Evolutionary conservation across 192 early-diverging fungal species (phyloP).

Genomic region (Gryganskiella cystojenkinii): DNA sequence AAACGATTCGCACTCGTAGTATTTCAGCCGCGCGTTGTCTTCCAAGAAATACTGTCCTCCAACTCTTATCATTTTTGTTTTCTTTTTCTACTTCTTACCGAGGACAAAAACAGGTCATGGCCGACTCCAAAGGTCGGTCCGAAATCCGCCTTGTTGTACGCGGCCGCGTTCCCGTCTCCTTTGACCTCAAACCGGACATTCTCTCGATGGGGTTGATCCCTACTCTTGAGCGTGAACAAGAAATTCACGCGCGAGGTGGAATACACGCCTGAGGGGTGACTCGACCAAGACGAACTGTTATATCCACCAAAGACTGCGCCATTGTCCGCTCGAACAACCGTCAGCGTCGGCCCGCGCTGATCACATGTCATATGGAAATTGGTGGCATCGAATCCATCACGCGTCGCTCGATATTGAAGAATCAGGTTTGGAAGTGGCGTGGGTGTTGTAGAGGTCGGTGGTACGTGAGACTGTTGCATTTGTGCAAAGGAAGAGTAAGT

Average conservation of each 20-base stretch:
- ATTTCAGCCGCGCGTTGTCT: too few species aligned
- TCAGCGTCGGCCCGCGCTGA: conserved; percentile 43
- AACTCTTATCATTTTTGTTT: too few species aligned
- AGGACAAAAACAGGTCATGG: conserved; percentile 40
- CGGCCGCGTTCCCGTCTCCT: conserved; percentile 39
- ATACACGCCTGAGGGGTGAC: conserved; percentile 43
- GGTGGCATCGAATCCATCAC: conserved; percentile 40
- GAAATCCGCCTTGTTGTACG: conserved; percentile 41
- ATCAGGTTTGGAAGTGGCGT: conserved; percentile 6
- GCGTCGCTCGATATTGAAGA: conserved; percentile 33
- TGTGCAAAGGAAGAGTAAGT: neutral
- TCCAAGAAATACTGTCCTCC: too few species aligned
- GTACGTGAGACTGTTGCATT: neutral
- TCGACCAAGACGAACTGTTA: conserved; percentile 47
- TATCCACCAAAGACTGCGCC: conserved; percentile 45
- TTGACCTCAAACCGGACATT: conserved; percentile 29
- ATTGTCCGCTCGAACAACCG: conserved; percentile 32
- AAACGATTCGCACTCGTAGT: too few species aligned
- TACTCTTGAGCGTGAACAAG: conserved; percentile 33
- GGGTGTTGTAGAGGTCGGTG: neutral
- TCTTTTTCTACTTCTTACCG: conserved; percentile 15
- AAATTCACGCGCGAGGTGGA: conserved; percentile 42
- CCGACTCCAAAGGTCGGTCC: conserved; percentile 49
- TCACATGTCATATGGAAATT: conserved; percentile 48
- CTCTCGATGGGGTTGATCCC: conserved; percentile 17